phyloP scores from a whole-genome alignment of 2,329 filamentous ascomycete genomes.

The Esteya vermicola region DNA sequence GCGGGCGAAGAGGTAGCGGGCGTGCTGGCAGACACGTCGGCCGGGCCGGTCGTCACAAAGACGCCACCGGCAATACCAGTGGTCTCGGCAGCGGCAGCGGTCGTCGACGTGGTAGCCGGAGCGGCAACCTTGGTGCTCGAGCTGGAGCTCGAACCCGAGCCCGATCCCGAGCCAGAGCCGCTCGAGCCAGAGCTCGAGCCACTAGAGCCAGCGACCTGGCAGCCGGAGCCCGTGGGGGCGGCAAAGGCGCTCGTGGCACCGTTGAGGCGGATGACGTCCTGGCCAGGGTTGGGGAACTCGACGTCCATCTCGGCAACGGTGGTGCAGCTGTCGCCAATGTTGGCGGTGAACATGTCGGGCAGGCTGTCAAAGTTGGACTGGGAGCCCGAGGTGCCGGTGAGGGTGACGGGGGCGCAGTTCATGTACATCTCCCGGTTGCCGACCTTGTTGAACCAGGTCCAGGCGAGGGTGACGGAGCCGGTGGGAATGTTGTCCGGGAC shows the following conservation, averaged over 20 bases:
- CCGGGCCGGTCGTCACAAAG: neutral
- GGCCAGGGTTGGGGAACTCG: conserved; percentile 54
- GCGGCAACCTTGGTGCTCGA: conserved; percentile 8
- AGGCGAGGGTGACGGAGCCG: conserved; percentile 70
- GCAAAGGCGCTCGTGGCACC: conserved; percentile 21
- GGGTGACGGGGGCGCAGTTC: conserved; percentile 71
- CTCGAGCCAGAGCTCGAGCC: conserved; percentile 13
- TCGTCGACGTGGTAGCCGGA: neutral
- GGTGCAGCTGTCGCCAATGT: conserved; percentile 43
- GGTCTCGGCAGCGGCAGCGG: conserved; percentile 7
- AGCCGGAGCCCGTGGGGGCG: conserved; percentile 12
- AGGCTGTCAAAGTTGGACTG: conserved; percentile 44
- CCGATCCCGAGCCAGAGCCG: conserved; percentile 2
- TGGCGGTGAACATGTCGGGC: conserved; percentile 64
- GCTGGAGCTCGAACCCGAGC: neutral
- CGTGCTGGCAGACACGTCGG: neutral
- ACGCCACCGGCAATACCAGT: conserved; percentile 1
- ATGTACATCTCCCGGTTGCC: conserved; percentile 97
- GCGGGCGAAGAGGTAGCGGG: conserved; percentile 5
- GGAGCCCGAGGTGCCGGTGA: conserved; percentile 38
- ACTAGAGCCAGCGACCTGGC: conserved; percentile 14
- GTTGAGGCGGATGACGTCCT: conserved; percentile 35
- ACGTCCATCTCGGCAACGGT: conserved; percentile 42
- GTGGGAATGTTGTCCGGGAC: conserved; percentile 58
- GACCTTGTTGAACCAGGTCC: conserved; percentile 89